A percentile compares a stretch with the other conserved stretches of the same genome.
Conservation (phyloP, 169 alveolate species). For the Cryptosporidium muris region DNA sequence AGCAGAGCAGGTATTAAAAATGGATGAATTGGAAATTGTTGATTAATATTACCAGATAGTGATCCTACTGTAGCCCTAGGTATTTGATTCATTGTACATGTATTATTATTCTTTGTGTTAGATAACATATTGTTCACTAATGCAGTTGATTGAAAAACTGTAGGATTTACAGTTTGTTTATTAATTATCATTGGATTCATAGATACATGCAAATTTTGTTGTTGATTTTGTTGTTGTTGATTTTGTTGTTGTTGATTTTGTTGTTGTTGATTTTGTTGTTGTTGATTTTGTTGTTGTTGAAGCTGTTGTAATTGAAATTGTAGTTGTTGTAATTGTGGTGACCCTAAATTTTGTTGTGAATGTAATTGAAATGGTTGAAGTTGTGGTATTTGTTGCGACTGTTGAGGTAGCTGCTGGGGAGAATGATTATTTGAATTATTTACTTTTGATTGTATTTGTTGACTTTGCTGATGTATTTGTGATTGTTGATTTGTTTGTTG, state of each 20-base stretch:
- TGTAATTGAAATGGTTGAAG: background rate
- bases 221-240: background rate
- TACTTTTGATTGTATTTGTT: background rate
- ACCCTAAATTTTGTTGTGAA: constrained; percentile 38
- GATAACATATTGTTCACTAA: too few species aligned
- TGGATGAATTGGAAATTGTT: constrained; percentile 57
- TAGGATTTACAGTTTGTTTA: too few species aligned
- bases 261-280: background rate
- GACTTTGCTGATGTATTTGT: background rate
- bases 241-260: constrained; percentile 1
- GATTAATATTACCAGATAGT: constrained; percentile 23
- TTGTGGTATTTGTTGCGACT: background rate
- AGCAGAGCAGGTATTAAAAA: constrained; percentile 35
- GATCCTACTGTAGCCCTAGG: constrained; percentile 22
- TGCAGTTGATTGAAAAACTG: too few species aligned
- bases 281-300: background rate
- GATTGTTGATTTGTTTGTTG: constrained; percentile 2
- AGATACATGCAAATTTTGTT: too few species aligned
- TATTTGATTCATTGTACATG: constrained; percentile 22
- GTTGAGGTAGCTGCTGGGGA: background rate
- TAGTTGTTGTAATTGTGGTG: constrained; percentile 13
- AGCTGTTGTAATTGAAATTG: constrained; percentile 11
- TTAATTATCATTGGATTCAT: too few species aligned
- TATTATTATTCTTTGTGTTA: too few species aligned
- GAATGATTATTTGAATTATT: background rate